Evolutionary conservation across 164 flowering plant genomes (phyloP).

Genomic region (Vitis rotundifolia): DNA sequence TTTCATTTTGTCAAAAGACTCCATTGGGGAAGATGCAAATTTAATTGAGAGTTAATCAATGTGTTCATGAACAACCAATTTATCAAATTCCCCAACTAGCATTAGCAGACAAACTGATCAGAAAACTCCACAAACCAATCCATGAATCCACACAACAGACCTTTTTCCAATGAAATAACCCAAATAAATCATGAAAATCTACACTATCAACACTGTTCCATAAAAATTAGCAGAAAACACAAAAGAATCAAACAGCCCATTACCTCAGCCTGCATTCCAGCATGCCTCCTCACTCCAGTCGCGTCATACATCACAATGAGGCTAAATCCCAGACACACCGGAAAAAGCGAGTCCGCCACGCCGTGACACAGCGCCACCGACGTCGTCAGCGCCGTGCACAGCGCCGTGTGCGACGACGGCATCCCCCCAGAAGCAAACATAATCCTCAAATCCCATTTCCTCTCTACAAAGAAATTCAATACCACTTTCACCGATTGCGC

Average conservation of each 20-base stretch:
- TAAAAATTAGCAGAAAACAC: background rate
- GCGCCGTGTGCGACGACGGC: constrained; percentile 91
- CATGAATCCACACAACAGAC: too few species aligned
- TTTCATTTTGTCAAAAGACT: too few species aligned
- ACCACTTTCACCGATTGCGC: constrained; percentile 75
- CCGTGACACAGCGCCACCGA: constrained; percentile 92
- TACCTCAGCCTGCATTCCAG: constrained; percentile 96
- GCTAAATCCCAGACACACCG: constrained; percentile 89
- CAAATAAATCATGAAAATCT: too few species aligned
- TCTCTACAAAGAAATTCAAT: constrained; percentile 73
- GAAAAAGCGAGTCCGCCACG: constrained; percentile 80
- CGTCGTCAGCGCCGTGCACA: constrained; percentile 85
- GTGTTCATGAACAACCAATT: too few species aligned
- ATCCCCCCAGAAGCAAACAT: constrained; percentile 83
- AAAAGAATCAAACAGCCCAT: background rate
- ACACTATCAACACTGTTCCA: background rate
- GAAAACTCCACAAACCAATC: too few species aligned
- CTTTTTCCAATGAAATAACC: too few species aligned
- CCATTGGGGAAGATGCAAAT: too few species aligned
- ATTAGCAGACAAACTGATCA: too few species aligned
- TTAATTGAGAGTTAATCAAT: too few species aligned
- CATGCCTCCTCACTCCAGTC: constrained; percentile 87
- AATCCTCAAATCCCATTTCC: constrained; percentile 75
- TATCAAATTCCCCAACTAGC: too few species aligned
- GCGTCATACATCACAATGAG: constrained; percentile 96